Base-by-base conservation (phyloP, 1,284 basidiomycete genomes). In the Flammula alnicola region DNA sequence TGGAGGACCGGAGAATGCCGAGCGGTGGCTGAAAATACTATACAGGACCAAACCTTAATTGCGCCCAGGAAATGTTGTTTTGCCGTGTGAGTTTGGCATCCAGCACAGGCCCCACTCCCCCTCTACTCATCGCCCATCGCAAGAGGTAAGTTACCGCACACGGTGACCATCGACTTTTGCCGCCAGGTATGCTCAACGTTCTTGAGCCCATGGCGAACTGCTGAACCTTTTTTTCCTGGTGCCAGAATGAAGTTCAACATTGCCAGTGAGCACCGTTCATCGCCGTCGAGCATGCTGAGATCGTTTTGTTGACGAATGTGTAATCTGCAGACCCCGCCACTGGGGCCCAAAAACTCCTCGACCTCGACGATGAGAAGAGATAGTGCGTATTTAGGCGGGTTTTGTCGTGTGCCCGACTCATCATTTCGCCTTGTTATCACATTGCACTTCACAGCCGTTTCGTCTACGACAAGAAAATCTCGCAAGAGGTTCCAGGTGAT, bases 391-490 rank as follows among this genome's bases (percentile, higher is more conserved):
- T 14, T 8, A 20, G 16, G 10, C 35, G 39, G n/a, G 19, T 40
- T 55, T n/a, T n/a, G n/a, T n/a, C n/a, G n/a, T n/a, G n/a, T n/a
- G n/a, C n/a, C n/a, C n/a, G n/a, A 20, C 14, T 35, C 11, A 29
- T 20, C 9, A 10, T 3, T 39, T 36, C 33, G 25, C 26, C 32
- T 29, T n/a, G 44, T 30, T 38, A 42, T 33, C 7, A 49, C 14
- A n/a, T 31, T 26, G 16, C 16, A 27, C 44, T 29, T 51, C 30
- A 37, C 63, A 93, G 89, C 77, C 93, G 94, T 72, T 71, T 93
- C 79, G 96, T 98, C 81, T 94, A 90, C 77, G 94, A 97, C 75
- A 95, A 95, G 86, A 91, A 90, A 76, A 95, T 98, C 80, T 70
- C 92, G 35, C 93, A 98, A 72, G 96, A 98, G 76, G 93, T 98